phyloP scores from a whole-genome alignment of 176 grass and related monocot genomes.

The Phoenix roebelenii region DNA sequence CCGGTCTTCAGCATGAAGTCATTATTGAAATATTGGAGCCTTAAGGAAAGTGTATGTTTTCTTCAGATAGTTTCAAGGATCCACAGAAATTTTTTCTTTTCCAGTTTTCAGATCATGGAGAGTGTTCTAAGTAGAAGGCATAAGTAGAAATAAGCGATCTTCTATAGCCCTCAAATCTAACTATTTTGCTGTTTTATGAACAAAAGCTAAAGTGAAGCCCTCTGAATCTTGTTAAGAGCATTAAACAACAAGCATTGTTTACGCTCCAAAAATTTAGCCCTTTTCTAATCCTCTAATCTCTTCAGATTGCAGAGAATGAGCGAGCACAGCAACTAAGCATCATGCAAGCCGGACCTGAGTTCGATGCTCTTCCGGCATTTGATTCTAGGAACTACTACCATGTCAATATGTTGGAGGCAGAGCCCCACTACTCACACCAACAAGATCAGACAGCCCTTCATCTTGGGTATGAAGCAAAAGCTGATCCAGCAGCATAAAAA shows the following conservation, averaged over 20 bases:
- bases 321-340: slow-evolving; percentile 39
- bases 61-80: too few species aligned
- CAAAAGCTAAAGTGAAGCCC: too few species aligned
- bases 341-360: slow-evolving; percentile 16
- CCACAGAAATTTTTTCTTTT: too few species aligned
- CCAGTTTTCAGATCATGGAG: too few species aligned
- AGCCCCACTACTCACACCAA: slow-evolving; percentile 4
- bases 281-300: background rate
- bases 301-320: slow-evolving; percentile 44
- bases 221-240: background rate
- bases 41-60: too few species aligned
- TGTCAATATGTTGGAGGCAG: slow-evolving; percentile 11
- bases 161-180: too few species aligned
- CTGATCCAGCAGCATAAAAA: slow-evolving; percentile 1
- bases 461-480: slow-evolving; percentile 35
- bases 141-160: too few species aligned
- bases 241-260: too few species aligned
- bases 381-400: slow-evolving; percentile 52
- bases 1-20: too few species aligned
- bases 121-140: too few species aligned
- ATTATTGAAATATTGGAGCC: too few species aligned
- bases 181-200: too few species aligned
- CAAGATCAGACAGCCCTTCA: slow-evolving; percentile 40
- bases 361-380: slow-evolving; percentile 21
- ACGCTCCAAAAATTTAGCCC: background rate